Evolutionary conservation across 305 asterid genomes (phyloP).

Genomic region (Fraxinus greggii): DNA sequence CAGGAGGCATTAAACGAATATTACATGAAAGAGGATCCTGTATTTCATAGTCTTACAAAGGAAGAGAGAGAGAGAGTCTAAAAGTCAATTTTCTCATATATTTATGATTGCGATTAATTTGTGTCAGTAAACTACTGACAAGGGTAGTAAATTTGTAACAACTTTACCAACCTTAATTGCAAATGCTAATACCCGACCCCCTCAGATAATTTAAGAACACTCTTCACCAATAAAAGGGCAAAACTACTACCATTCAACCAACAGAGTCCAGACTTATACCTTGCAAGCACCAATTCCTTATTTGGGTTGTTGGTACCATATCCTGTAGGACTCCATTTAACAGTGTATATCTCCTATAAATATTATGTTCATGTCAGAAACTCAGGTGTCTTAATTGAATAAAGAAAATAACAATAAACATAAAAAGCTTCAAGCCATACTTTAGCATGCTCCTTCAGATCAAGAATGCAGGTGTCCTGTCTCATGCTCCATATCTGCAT

Average conservation of each 20-base stretch:
- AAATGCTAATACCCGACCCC: background rate
- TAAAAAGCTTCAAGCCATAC: constrained; percentile 35
- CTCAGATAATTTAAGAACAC: background rate
- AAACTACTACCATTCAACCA: constrained; percentile 3
- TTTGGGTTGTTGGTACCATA: constrained; percentile 85
- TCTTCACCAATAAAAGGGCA: background rate
- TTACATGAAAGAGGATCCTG: background rate
- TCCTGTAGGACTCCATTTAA: constrained; percentile 97
- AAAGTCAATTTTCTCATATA: background rate
- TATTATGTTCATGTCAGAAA: constrained; percentile 18
- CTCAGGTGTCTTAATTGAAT: constrained; percentile 10
- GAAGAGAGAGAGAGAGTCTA: background rate
- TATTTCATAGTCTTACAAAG: background rate
- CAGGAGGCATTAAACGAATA: background rate
- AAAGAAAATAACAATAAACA: constrained; percentile 6
- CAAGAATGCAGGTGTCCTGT: constrained; percentile 73
- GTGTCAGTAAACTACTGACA: background rate
- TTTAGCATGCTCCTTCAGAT: constrained; percentile 73
- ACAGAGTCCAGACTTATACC: constrained; percentile 41
- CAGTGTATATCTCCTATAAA: constrained; percentile 85
- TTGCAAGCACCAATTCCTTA: constrained; percentile 72
- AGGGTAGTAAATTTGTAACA: background rate
- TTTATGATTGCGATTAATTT: background rate
- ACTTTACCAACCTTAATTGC: background rate
- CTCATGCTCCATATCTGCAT: constrained; percentile 91